Evolutionary conservation across 345 rosid species (phyloP).

Genomic region (Angophora floribunda): DNA sequence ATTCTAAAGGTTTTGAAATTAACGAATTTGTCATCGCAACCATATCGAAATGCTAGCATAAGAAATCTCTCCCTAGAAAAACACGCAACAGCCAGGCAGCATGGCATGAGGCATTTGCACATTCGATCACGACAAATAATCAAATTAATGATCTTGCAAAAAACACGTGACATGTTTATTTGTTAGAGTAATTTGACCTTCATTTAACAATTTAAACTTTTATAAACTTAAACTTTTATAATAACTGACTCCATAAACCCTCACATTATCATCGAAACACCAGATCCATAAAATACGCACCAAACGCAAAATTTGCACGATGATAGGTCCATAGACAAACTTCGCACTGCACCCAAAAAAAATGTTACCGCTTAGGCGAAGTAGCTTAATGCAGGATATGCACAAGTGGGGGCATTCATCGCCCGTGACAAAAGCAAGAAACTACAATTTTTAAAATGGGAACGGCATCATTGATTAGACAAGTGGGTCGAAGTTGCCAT

Average conservation of each 20-base stretch:
- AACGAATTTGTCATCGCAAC: accelerated
- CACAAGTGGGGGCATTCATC: background rate
- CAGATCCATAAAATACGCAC: background rate
- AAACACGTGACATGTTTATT: background rate
- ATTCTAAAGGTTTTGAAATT: background rate
- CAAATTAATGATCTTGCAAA: background rate
- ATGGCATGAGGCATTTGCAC: background rate
- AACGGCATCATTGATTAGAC: background rate
- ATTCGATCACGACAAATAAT: background rate
- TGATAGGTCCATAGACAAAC: background rate
- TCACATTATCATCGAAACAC: background rate
- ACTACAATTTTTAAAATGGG: background rate
- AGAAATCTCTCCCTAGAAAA: background rate
- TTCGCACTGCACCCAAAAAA: background rate
- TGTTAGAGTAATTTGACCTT: too few relatives aligned
- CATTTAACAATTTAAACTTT: too few relatives aligned
- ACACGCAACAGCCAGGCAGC: accelerated
- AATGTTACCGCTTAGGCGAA: background rate
- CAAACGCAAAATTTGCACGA: background rate
- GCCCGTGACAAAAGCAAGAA: background rate
- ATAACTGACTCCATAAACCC: too few relatives aligned
- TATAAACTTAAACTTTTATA: too few relatives aligned
- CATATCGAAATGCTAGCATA: background rate
- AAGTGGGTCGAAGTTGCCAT: background rate
- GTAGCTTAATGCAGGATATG: background rate